Conservation (phyloP, 2,329 filamentous ascomycete species). For the Fusarium sp. region DNA sequence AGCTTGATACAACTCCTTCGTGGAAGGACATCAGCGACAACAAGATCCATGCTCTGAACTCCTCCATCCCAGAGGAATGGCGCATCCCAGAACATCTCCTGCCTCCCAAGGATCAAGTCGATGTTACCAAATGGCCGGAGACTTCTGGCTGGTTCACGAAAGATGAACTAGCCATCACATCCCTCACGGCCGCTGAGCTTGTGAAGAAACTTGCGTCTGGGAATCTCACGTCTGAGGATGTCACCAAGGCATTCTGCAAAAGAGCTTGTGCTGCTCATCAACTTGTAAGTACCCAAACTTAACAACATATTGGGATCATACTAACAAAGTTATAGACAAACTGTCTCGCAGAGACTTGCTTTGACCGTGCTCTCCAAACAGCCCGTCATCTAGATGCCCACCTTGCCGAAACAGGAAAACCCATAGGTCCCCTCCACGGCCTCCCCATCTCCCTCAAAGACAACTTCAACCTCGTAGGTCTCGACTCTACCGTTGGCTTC, state of each 20-base stretch:
- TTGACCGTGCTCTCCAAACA: constrained; percentile 63
- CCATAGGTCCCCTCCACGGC: constrained; percentile 73
- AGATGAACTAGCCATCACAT: constrained; percentile 62
- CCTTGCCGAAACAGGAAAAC: constrained; percentile 59
- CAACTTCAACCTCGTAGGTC: constrained; percentile 72
- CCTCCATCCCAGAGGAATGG: constrained; percentile 70
- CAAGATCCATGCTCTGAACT: constrained; percentile 34
- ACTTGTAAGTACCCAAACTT: constrained; percentile 15
- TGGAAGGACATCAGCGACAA: constrained; percentile 35
- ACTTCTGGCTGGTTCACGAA: constrained; percentile 70
- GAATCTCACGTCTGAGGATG: constrained; percentile 56
- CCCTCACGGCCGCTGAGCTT: constrained; percentile 57
- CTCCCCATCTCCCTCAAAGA: constrained; percentile 77
- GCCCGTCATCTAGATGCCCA: constrained; percentile 65
- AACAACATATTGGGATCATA: accelerated
- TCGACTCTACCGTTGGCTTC: constrained; percentile 74
- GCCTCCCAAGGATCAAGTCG: constrained; percentile 61
- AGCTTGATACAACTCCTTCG: constrained; percentile 20
- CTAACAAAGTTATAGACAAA: constrained; percentile 54
- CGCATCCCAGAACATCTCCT: constrained; percentile 65
- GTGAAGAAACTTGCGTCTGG: constrained; percentile 50
- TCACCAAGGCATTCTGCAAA: constrained; percentile 66
- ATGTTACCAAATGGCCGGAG: constrained; percentile 69
- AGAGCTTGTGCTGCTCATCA: constrained; percentile 69
- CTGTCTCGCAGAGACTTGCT: constrained; percentile 67